These are phyloP conservation scores for Panicum virgatum DNA, from an alignment of 202 grass and related monocot species.

Conservation along the genomic window DNA sequence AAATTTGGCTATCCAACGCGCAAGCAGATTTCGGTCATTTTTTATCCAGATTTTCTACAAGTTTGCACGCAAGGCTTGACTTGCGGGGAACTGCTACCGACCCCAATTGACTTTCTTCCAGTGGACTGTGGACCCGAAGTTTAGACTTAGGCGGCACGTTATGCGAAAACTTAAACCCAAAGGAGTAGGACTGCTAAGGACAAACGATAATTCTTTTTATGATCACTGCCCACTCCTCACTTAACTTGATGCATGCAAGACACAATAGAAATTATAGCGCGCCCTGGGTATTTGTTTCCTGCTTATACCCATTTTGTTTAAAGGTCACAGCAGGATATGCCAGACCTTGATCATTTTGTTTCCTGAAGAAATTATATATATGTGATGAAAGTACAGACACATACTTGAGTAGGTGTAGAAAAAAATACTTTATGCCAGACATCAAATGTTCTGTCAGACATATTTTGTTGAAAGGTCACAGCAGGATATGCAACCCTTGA, in stretches of 20 bases:
- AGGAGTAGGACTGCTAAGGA: not conserved
- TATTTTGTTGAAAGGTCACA: too few species aligned
- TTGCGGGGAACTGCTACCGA: slow-evolving; percentile 2
- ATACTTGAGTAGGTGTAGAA: too few species aligned
- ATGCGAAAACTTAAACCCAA: slow-evolving; percentile 5
- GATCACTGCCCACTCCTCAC: not conserved
- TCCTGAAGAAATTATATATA: not conserved
- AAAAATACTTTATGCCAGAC: too few species aligned
- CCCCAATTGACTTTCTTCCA: slow-evolving; percentile 23
- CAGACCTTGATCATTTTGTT: slow-evolving; percentile 11
- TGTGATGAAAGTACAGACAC: not conserved
- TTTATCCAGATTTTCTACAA: not conserved
- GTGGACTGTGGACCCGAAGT: not conserved
- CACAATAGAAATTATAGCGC: not conserved
- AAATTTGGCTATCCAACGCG: not conserved
- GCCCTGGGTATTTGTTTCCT: not conserved
- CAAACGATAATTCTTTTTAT: not conserved
- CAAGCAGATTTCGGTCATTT: not conserved
- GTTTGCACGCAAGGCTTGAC: slow-evolving; percentile 31
- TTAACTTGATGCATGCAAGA: not conserved
- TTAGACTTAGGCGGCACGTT: slow-evolving; percentile 32
- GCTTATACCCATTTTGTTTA: not conserved
- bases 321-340: slow-evolving; percentile 12
- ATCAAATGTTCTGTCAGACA: too few species aligned
- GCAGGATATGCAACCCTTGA: too few species aligned